Conservation (phyloP, 345 rosid species). For the Dimocarpus longan region DNA sequence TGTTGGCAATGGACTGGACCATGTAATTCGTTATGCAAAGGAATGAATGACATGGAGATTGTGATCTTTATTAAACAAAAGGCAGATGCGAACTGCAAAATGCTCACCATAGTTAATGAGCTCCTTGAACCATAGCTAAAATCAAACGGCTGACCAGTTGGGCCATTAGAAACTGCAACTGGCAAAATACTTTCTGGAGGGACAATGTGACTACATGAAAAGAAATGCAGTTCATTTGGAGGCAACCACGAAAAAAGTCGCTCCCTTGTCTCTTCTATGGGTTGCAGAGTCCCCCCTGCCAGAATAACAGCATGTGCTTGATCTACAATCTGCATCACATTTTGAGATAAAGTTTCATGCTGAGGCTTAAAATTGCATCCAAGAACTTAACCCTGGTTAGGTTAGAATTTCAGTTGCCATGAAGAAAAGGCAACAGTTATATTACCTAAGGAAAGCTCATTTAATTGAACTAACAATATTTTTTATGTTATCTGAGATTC, state of each 20-base stretch:
- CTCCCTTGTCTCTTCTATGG: slow-evolving; percentile 91
- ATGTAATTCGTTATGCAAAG: neutral
- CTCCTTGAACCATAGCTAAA: slow-evolving; percentile 84
- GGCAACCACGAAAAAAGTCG: slow-evolving; percentile 89
- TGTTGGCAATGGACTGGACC: slow-evolving; percentile 3
- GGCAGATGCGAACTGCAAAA: slow-evolving; percentile 14
- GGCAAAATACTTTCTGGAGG: slow-evolving; percentile 86
- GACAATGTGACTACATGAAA: slow-evolving; percentile 87
- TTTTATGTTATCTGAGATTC: neutral
- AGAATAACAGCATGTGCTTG: slow-evolving; percentile 82
- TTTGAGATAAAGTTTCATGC: slow-evolving; percentile 20
- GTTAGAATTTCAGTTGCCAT: slow-evolving; percentile 1
- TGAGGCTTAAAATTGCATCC: neutral
- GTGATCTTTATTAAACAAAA: neutral
- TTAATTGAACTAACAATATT: neutral
- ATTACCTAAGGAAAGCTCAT: neutral
- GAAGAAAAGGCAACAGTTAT: neutral
- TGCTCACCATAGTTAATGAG: slow-evolving; percentile 61
- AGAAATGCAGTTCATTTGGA: slow-evolving; percentile 64
- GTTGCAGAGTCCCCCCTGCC: slow-evolving; percentile 97
- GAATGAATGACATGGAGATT: neutral
- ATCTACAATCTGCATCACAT: slow-evolving; percentile 60
- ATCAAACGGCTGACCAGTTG: slow-evolving; percentile 79
- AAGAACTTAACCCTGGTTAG: slow-evolving; percentile 6
- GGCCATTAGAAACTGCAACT: slow-evolving; percentile 78